Base-by-base conservation (phyloP, 306 rosid genomes). In the Acacia melanoxylon region DNA sequence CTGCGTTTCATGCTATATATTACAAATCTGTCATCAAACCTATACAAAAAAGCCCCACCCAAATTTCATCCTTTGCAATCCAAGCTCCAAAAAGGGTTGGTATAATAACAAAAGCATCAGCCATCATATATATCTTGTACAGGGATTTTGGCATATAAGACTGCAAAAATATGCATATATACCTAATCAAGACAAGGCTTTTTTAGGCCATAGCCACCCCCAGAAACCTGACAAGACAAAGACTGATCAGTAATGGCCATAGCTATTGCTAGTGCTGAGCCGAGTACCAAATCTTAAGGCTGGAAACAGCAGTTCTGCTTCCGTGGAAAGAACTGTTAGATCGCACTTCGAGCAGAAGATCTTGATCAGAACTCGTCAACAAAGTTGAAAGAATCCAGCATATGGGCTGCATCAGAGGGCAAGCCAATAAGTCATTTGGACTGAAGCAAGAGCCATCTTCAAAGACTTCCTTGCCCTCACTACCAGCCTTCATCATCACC, bases 281-380 rank as follows among this genome's bases (percentile, higher is more conserved):
- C 86, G 95, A 61, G 90, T 86, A 72, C 89, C 94, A 61, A 83
- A 88, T 84, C 81, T 88, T 78, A 80, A 25, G 49, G 89, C 59
- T 31, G 97, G 94, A 68, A 62, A 88, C 78, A 92, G 91, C 40
- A 95, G 99, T 87, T 95, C 98, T 59, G 99, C 99, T 75, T 91
- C 92, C 19, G 98, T n/a, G 94, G 69, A 93, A 95, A 48, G 91
- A 92, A 76, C 89, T 91, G 79, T 91, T 89, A 48, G 92, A 92
- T 25, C 96, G 97, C 76, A 95, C 90, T 41, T 95, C 97, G 40
- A 95, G 90, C 85, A 95, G 89, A 51, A 95, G 86, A 82, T 89
- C 97, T 68, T 91, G 96, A 79, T 93, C 98, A 27, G 91, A 93
- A 87, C 89, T 91, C 94, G 48, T 88, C 93, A 0, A 75, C 88